A percentile compares a stretch with the other conserved stretches of the same genome.
Conservation (phyloP, 2,329 filamentous ascomycete species). For the Zasmidium angulare region DNA sequence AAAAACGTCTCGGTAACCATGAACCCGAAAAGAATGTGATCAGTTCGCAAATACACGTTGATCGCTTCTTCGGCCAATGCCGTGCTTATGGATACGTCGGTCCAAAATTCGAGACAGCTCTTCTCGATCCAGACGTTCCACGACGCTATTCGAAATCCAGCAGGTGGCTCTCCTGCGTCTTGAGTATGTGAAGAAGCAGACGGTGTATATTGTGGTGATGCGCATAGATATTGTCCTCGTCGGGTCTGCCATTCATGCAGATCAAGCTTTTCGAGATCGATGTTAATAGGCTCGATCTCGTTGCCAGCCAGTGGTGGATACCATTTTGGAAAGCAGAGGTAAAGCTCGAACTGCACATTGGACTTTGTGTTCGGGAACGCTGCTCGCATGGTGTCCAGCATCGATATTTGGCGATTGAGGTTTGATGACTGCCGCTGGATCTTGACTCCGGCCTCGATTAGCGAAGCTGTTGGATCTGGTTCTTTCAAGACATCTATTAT, state of each 20-base stretch:
- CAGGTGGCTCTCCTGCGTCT: background rate
- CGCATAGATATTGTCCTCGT: background rate
- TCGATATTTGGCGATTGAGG: slow-evolving; percentile 1
- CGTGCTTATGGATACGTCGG: slow-evolving; percentile 2
- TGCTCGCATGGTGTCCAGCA: slow-evolving; percentile 5
- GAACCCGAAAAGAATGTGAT: slow-evolving; percentile 3
- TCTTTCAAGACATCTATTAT: slow-evolving; percentile 1
- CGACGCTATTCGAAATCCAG: background rate
- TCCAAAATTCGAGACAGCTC: slow-evolving; percentile 5
- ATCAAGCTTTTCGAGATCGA: background rate
- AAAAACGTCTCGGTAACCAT: slow-evolving; percentile 6
- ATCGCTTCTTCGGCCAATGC: slow-evolving; percentile 1
- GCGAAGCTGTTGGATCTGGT: background rate
- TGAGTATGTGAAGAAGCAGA: background rate
- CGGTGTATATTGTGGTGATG: background rate
- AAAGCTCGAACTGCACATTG: slow-evolving; percentile 7
- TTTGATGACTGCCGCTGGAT: slow-evolving; percentile 5
- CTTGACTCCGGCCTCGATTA: slow-evolving; percentile 3
- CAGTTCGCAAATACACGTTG: slow-evolving; percentile 2
- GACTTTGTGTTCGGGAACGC: slow-evolving; percentile 7
- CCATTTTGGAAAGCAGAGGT: slow-evolving; percentile 3
- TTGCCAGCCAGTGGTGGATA: slow-evolving; percentile 4
- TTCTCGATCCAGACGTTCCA: background rate
- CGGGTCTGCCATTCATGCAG: background rate
- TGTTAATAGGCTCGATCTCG: background rate